A percentile compares a stretch with the other conserved stretches of the same genome.
Evolutionary conservation across 371 early-diverging fungal genomes (phyloP).

Genomic region (Haplosporangium sp.): DNA sequence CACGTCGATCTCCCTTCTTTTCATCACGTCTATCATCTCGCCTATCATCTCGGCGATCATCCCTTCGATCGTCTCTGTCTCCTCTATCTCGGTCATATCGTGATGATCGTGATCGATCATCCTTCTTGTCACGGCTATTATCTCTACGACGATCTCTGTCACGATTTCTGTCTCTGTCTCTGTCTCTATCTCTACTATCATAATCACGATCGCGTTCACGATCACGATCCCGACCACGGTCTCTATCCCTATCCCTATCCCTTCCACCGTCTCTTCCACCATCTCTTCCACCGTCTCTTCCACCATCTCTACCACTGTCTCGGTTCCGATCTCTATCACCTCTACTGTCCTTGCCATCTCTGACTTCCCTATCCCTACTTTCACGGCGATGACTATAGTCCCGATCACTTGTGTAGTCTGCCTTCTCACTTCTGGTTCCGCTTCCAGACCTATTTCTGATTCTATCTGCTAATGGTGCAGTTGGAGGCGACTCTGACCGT

Average conservation of each 20-base stretch:
- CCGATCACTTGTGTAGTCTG: conserved; percentile 11
- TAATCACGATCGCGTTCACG: conserved; percentile 19
- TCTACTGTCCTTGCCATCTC: not conserved
- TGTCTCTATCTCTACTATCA: conserved; percentile 9
- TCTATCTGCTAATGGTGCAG: conserved; percentile 45
- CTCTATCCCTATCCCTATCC: conserved; percentile 12
- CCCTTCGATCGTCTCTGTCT: conserved; percentile 21
- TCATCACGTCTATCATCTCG: conserved; percentile 14
- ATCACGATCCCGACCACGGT: conserved; percentile 20
- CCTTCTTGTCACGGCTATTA: conserved; percentile 15
- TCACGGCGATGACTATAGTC: conserved; percentile 19
- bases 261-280: conserved; percentile 21
- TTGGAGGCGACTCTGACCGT: conserved; percentile 41
- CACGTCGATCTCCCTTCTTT: conserved; percentile 11
- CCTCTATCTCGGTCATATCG: conserved; percentile 40
- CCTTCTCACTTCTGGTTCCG: conserved; percentile 33
- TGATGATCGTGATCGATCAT: conserved; percentile 31
- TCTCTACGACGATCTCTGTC: conserved; percentile 27
- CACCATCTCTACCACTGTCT: conserved; percentile 14
- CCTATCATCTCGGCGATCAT: conserved; percentile 19
- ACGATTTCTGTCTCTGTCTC: conserved; percentile 1
- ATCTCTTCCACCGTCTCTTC: conserved; percentile 16
- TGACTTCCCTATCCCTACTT: not conserved
- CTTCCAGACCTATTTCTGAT: conserved; percentile 38
- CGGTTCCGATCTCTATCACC: conserved; percentile 20